These are phyloP conservation scores for Aspergillus sp. DNA, from an alignment of 2,329 filamentous ascomycete species.

Conservation along the genomic window DNA sequence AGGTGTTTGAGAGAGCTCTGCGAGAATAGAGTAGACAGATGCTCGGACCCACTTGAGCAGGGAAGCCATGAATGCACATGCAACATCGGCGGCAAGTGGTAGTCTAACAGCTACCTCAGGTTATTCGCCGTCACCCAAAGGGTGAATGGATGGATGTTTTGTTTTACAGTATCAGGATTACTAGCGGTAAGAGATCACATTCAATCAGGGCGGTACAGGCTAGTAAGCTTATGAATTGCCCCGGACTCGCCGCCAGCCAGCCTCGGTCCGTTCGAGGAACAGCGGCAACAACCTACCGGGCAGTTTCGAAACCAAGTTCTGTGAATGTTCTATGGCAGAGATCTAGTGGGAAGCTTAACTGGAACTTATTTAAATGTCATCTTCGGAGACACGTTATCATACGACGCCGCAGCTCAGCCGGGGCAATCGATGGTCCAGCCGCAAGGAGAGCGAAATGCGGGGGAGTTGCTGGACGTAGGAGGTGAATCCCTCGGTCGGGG, in stretches of 20 bases:
- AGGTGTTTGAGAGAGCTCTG: slow-evolving; percentile 17
- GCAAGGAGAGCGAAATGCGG: too few relatives aligned
- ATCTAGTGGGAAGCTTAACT: neutral
- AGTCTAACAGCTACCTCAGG: too few relatives aligned
- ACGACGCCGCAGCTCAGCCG: too few relatives aligned
- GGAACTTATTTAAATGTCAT: neutral
- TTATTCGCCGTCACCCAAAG: too few relatives aligned
- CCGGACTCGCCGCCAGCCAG: neutral
- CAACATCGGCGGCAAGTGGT: neutral
- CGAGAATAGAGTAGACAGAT: slow-evolving; percentile 4
- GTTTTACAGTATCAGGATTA: neutral
- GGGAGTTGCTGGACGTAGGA: too few relatives aligned
- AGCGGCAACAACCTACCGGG: neutral
- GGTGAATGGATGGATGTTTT: neutral
- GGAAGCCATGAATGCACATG: slow-evolving; percentile 15
- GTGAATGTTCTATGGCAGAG: neutral
- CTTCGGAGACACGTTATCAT: too few relatives aligned
- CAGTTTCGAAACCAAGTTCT: neutral
- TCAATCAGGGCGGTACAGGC: neutral
- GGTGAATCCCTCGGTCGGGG: too few relatives aligned
- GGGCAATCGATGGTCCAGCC: too few relatives aligned
- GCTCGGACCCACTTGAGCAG: slow-evolving; percentile 26
- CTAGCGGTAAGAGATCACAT: neutral
- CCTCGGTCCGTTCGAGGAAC: neutral
- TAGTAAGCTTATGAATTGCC: neutral